Evolutionary conservation across 169 alveolate genomes (phyloP).

Genomic region (Cryptosporidium canis): DNA sequence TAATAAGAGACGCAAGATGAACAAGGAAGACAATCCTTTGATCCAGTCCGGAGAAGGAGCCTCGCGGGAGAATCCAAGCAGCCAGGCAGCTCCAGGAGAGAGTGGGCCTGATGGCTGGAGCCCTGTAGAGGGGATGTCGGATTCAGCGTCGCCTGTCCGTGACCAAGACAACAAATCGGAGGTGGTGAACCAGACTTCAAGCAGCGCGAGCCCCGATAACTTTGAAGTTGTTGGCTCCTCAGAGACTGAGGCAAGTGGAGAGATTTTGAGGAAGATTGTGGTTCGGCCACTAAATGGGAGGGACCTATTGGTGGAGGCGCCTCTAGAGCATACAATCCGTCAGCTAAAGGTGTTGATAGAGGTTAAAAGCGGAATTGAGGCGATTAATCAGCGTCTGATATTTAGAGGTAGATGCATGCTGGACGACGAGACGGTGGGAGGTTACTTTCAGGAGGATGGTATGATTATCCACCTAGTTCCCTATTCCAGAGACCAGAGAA

Average conservation of each 20-base stretch:
- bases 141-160: too few relatives aligned
- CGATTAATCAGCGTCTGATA: slow-evolving; percentile 42
- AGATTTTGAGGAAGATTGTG: background rate
- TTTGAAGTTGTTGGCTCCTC: slow-evolving; percentile 5
- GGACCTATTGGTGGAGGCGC: slow-evolving; percentile 32
- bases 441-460: slow-evolving; percentile 33
- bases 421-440: slow-evolving; percentile 48
- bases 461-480: slow-evolving; percentile 63
- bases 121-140: background rate
- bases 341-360: slow-evolving; percentile 55
- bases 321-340: slow-evolving; percentile 35
- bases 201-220: slow-evolving; percentile 1
- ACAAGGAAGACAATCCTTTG: slow-evolving; percentile 33
- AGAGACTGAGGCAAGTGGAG: background rate
- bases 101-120: background rate
- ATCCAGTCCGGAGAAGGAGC: slow-evolving; percentile 1
- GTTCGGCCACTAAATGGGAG: slow-evolving; percentile 66
- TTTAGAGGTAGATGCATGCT: slow-evolving; percentile 70
- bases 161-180: background rate
- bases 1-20: slow-evolving; percentile 46
- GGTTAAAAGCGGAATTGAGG: slow-evolving; percentile 64
- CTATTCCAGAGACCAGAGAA: slow-evolving; percentile 24
- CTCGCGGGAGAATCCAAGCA: background rate
- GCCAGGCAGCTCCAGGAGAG: background rate
- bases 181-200: background rate